These are phyloP conservation scores for Coniella lustricola DNA, from an alignment of 2,329 filamentous ascomycete genomes.

Conservation along the genomic window DNA sequence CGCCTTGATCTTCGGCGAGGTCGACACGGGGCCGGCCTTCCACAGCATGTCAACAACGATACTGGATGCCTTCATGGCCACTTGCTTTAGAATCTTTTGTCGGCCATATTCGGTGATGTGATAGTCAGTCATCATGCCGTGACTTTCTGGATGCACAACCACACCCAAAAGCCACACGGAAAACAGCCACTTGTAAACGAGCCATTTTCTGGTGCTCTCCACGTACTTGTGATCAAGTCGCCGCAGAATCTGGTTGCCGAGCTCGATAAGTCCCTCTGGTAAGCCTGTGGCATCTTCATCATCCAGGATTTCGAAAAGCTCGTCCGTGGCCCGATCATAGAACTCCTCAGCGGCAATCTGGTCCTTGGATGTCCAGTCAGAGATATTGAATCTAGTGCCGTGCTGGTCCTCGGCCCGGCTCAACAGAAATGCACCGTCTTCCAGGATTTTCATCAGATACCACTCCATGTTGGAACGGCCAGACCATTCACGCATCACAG, in stretches of 20 bases:
- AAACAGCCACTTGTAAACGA: conserved; percentile 90
- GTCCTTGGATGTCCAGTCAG: conserved; percentile 69
- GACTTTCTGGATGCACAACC: conserved; percentile 80
- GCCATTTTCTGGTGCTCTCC: conserved; percentile 70
- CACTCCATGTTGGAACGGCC: conserved; percentile 85
- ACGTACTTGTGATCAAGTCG: conserved; percentile 68
- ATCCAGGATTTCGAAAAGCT: conserved; percentile 79
- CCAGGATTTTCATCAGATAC: conserved; percentile 89
- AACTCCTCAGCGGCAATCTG: conserved; percentile 81
- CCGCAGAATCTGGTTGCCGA: conserved; percentile 75
- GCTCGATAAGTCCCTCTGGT: conserved; percentile 74
- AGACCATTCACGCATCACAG: conserved; percentile 80
- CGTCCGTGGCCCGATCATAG: conserved; percentile 72
- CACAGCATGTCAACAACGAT: conserved; percentile 71
- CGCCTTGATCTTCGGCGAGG: conserved; percentile 54
- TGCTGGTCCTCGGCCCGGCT: conserved; percentile 78
- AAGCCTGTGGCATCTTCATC: conserved; percentile 79
- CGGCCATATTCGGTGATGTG: conserved; percentile 88
- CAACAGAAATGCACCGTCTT: conserved; percentile 85
- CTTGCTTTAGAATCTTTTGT: conserved; percentile 71
- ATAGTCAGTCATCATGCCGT: conserved; percentile 75
- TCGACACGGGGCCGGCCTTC: conserved; percentile 58
- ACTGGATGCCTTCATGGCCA: conserved; percentile 73
- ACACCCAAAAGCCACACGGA: conserved; percentile 77
- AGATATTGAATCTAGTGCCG: conserved; percentile 62